A percentile compares a stretch with the other conserved stretches of the same genome.
These are phyloP conservation scores for Lantana camara DNA, from an alignment of 257 asterid genomes.

Conservation along the genomic window DNA sequence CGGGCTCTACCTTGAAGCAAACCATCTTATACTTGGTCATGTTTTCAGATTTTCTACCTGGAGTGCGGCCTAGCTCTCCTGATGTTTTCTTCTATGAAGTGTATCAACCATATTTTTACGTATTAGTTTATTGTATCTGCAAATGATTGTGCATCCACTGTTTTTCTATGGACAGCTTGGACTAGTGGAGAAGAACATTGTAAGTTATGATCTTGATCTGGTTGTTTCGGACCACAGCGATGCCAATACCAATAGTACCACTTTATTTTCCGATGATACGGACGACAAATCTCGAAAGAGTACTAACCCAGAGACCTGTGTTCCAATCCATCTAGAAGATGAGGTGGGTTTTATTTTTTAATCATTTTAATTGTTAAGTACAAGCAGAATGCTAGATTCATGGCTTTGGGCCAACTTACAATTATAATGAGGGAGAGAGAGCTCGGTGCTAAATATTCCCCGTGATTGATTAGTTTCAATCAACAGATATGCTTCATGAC, in stretches of 20 bases:
- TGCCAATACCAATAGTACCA: conserved; percentile 93
- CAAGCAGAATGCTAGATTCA: neutral
- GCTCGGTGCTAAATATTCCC: neutral
- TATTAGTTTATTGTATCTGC: conserved; percentile 15
- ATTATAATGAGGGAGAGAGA: neutral
- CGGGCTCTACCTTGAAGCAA: conserved; percentile 14
- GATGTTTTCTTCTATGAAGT: conserved; percentile 14
- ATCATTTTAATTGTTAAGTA: neutral
- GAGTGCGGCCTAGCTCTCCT: conserved; percentile 15
- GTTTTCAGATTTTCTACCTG: conserved; percentile 18
- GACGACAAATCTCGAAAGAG: conserved; percentile 71
- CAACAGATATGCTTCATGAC: neutral
- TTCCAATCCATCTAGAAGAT: conserved; percentile 61
- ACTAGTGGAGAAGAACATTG: conserved; percentile 88
- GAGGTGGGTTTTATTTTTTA: conserved; percentile 49
- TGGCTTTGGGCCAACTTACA: too few relatives aligned
- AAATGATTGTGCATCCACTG: conserved; percentile 20
- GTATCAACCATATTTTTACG: conserved; percentile 6
- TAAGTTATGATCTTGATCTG: conserved; percentile 82
- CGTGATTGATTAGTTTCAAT: neutral
- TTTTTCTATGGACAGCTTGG: conserved; percentile 79
- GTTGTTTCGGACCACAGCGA: conserved; percentile 91
- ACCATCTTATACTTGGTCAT: conserved; percentile 15
- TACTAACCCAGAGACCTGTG: conserved; percentile 60
- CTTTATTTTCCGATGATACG: conserved; percentile 93